phyloP scores from a whole-genome alignment of 371 early-diverging fungal species.

The Dinochytrium kinnereticum region DNA sequence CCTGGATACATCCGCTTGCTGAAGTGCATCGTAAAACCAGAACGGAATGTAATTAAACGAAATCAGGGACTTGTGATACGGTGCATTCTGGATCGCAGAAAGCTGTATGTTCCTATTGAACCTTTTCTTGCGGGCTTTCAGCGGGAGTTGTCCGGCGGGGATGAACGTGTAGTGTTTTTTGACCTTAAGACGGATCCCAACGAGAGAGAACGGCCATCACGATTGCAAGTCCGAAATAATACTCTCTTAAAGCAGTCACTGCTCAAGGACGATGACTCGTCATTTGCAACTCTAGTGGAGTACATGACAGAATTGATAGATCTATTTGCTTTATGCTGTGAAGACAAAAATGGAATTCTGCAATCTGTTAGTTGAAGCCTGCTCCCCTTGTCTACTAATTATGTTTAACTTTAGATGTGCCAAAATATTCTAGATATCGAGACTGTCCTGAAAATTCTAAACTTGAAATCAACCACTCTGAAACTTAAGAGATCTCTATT shows the following conservation, averaged over 20 bases:
- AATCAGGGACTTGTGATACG: conserved; percentile 56
- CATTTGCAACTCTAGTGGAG: conserved; percentile 15
- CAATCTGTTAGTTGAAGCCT: conserved; percentile 51
- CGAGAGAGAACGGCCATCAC: neutral
- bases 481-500: conserved; percentile 15
- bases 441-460: conserved; percentile 16
- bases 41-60: conserved; percentile 54
- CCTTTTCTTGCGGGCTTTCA: neutral
- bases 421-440: conserved; percentile 25
- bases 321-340: conserved; percentile 54
- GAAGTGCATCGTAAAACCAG: conserved; percentile 50
- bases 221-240: neutral
- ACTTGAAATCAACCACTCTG: neutral
- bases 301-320: conserved; percentile 54
- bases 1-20: conserved; percentile 51
- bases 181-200: neutral
- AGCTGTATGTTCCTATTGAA: conserved; percentile 49
- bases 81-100: conserved; percentile 52
- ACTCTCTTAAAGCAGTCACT: neutral
- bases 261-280: neutral
- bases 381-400: neutral
- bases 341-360: conserved; percentile 59
- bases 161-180: neutral
- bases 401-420: conserved; percentile 30
- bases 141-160: neutral